Percentiles rank a stretch among this genome's conserved stretches.
phyloP scores from a whole-genome alignment of 2,329 filamentous ascomycete genomes.

The Pseudogymnoascus sp. region DNA sequence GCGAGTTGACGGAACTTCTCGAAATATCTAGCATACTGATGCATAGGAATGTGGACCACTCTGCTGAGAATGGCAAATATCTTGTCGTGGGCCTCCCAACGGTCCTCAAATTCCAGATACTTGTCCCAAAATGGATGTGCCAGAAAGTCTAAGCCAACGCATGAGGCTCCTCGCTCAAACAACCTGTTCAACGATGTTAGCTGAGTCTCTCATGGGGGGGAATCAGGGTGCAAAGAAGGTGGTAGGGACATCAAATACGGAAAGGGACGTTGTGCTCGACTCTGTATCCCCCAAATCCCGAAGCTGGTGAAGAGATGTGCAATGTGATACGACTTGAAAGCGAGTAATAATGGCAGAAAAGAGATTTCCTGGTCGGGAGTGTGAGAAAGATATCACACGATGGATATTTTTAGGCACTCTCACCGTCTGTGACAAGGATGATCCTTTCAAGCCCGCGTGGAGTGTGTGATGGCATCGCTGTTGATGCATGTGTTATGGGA shows the following conservation, averaged over 20 bases:
- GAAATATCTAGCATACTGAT: constrained; percentile 92
- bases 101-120: constrained; percentile 94
- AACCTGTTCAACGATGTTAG: constrained; percentile 48
- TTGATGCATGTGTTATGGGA: constrained; percentile 52
- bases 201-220: constrained; percentile 9
- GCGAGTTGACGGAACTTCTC: constrained; percentile 78
- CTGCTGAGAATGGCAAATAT: constrained; percentile 79
- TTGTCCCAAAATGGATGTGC: constrained; percentile 98
- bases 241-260: constrained; percentile 56
- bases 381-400: constrained; percentile 57
- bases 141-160: constrained; percentile 86
- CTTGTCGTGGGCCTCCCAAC: constrained; percentile 73
- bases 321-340: constrained; percentile 34
- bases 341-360: constrained; percentile 39
- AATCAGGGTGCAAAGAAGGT: constrained; percentile 25
- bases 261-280: constrained; percentile 46
- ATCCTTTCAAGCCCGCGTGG: constrained; percentile 20
- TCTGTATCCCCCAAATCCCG: constrained; percentile 42
- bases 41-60: constrained; percentile 84
- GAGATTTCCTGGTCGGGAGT: constrained; percentile 54
- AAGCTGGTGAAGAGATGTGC: constrained; percentile 32
- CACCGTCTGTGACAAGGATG: constrained; percentile 55
- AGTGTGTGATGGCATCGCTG: constrained; percentile 28
- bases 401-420: constrained; percentile 59
- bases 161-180: constrained; percentile 80